These are phyloP conservation scores for Cercospora janseana DNA, from an alignment of 2,329 filamentous ascomycete genomes.

Conservation along the genomic window DNA sequence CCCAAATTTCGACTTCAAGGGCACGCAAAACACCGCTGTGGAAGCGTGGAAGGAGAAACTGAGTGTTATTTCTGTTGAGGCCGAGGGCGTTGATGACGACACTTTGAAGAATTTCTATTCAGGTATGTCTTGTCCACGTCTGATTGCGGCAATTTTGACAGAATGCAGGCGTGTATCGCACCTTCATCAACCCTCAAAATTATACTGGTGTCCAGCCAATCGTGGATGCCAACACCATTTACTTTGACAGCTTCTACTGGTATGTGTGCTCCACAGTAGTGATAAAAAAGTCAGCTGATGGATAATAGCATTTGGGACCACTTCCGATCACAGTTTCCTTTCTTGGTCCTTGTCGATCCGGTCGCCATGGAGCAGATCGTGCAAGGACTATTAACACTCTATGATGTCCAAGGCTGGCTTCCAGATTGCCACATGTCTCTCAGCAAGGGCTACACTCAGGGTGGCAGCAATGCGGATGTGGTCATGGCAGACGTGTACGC, in stretches of 20 bases:
- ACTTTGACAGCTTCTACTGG: slow-evolving; percentile 34
- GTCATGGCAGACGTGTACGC: slow-evolving; percentile 70
- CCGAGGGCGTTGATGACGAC: slow-evolving; percentile 36
- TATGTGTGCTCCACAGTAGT: not conserved
- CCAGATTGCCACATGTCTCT: slow-evolving; percentile 71
- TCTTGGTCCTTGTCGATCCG: slow-evolving; percentile 66
- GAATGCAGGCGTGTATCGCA: slow-evolving; percentile 46
- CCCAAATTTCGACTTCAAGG: slow-evolving; percentile 60
- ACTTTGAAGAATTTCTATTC: slow-evolving; percentile 47
- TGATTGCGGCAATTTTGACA: slow-evolving; percentile 37
- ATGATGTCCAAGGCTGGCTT: slow-evolving; percentile 66
- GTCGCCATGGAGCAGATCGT: slow-evolving; percentile 63
- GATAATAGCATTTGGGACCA: slow-evolving; percentile 60
- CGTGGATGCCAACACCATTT: slow-evolving; percentile 23
- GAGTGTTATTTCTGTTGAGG: slow-evolving; percentile 40
- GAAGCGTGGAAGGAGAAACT: slow-evolving; percentile 44
- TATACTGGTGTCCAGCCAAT: slow-evolving; percentile 48
- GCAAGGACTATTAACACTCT: slow-evolving; percentile 66
- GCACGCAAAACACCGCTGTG: slow-evolving; percentile 44
- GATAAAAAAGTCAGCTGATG: slow-evolving; percentile 1
- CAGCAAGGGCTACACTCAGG: slow-evolving; percentile 64
- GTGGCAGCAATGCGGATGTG: slow-evolving; percentile 69
- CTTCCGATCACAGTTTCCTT: slow-evolving; percentile 64
- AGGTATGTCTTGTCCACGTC: slow-evolving; percentile 37
- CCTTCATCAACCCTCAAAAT: slow-evolving; percentile 48